phyloP scores from a whole-genome alignment of 192 early-diverging fungal genomes.

The Backusella sp. region DNA sequence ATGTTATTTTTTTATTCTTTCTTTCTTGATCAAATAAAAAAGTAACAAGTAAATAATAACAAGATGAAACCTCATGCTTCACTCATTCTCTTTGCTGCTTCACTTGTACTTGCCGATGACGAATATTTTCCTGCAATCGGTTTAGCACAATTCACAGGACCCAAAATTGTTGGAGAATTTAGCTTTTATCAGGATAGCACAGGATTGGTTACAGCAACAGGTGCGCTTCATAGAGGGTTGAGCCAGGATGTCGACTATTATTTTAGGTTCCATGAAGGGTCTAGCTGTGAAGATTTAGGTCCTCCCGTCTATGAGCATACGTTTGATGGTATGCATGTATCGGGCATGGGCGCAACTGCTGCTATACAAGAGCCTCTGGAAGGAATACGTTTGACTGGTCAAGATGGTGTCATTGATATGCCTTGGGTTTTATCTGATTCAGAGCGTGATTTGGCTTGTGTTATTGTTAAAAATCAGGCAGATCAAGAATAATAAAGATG shows the following conservation, averaged over 20 bases:
- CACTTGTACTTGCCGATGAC: background rate
- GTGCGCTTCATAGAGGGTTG: background rate
- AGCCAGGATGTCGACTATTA: background rate
- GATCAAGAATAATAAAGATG: background rate
- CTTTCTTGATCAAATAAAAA: background rate
- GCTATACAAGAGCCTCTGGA: background rate
- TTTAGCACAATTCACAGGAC: background rate
- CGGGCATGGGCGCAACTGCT: background rate
- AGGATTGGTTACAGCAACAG: background rate
- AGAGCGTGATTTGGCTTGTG: slow-evolving; percentile 7
- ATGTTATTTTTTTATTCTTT: background rate
- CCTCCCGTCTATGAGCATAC: background rate
- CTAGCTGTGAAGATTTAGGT: background rate
- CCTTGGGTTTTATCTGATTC: background rate
- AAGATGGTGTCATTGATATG: background rate
- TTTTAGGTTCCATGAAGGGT: background rate
- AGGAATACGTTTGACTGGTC: background rate
- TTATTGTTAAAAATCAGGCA: slow-evolving; percentile 1
- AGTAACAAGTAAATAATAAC: background rate
- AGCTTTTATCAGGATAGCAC: background rate
- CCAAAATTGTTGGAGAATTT: slow-evolving; percentile 1
- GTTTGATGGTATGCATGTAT: background rate
- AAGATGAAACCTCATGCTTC: background rate
- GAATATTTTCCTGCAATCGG: slow-evolving; percentile 1
- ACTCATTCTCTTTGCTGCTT: background rate